Evolutionary conservation across 2,329 filamentous ascomycete genomes (phyloP).

Genomic region (Exophiala mesophila): DNA sequence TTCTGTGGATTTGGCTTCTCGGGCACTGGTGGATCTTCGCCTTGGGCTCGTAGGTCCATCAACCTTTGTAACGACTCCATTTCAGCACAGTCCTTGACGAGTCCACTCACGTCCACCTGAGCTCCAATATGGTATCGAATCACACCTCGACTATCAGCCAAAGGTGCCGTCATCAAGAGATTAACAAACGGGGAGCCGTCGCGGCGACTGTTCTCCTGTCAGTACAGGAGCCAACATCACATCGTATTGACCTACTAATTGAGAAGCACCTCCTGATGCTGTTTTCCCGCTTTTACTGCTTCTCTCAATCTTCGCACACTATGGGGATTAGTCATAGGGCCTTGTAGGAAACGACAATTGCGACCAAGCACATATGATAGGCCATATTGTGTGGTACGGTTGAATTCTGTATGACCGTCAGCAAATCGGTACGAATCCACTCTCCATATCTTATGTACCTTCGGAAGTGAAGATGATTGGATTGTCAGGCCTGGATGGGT

Average conservation of each 20-base stretch:
- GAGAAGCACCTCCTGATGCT: conserved; percentile 68
- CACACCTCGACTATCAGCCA: conserved; percentile 62
- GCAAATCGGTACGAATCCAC: too few relatives aligned
- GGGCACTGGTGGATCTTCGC: conserved; percentile 28
- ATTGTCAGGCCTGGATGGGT: conserved; percentile 67
- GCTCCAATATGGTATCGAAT: conserved; percentile 68
- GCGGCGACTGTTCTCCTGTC: conserved; percentile 50
- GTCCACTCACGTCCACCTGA: conserved; percentile 65
- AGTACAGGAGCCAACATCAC: conserved; percentile 2
- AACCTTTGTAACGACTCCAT: conserved; percentile 58
- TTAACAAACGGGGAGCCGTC: conserved; percentile 76
- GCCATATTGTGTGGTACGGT: conserved; percentile 69
- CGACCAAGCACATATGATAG: conserved; percentile 68
- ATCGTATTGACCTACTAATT: conserved; percentile 56
- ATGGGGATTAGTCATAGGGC: conserved; percentile 62
- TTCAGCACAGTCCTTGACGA: conserved; percentile 62
- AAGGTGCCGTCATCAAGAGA: conserved; percentile 66
- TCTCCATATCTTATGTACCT: conserved; percentile 42
- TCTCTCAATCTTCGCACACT: conserved; percentile 60
- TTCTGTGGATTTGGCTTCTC: conserved; percentile 27
- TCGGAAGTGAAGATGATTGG: conserved; percentile 74
- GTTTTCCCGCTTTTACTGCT: conserved; percentile 58
- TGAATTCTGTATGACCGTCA: conserved; percentile 53
- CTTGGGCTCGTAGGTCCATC: conserved; percentile 31
- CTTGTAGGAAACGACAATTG: conserved; percentile 75